Percentiles rank a stretch among this genome's conserved stretches.
phyloP scores from a whole-genome alignment of 177 flowering plant genomes.

The Vitis hybrid region DNA sequence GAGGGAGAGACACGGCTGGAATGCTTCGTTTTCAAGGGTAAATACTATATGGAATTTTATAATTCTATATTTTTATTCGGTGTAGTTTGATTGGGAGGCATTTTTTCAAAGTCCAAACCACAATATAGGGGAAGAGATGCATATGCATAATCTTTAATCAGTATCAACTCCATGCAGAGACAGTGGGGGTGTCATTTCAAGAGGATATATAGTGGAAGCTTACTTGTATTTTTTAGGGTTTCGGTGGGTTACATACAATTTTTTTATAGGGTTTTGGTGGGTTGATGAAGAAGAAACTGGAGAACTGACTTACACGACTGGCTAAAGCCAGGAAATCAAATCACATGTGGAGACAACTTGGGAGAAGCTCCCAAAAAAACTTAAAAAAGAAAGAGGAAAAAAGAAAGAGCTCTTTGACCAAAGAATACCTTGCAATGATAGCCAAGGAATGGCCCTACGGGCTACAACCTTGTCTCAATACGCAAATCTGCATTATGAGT shows the following conservation, averaged over 20 bases:
- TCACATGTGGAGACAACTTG: constrained; percentile 28
- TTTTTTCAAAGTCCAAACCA: constrained; percentile 38
- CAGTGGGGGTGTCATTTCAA: constrained; percentile 21
- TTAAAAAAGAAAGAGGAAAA: neutral
- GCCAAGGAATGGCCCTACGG: constrained; percentile 6
- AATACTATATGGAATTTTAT: neutral
- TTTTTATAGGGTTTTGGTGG: neutral
- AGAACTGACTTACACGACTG: neutral
- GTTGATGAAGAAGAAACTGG: neutral
- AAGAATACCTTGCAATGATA: neutral
- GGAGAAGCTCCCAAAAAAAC: constrained; percentile 11
- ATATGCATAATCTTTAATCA: constrained; percentile 4
- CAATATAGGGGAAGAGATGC: constrained; percentile 19
- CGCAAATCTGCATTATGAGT: neutral
- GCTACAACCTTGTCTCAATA: constrained; percentile 5
- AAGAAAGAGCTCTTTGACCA: constrained; percentile 7
- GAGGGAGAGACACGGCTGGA: constrained; percentile 20
- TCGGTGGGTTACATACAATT: neutral
- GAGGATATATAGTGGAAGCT: neutral
- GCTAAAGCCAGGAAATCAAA: neutral
- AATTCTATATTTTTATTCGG: neutral
- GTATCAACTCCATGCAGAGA: constrained; percentile 9
- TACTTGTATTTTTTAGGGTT: neutral
- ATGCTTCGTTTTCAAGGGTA: constrained; percentile 19
- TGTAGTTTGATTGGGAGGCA: constrained; percentile 50